Conservation (phyloP, 1,284 basidiomycete species). For the Coniferiporia sulphurascens region DNA sequence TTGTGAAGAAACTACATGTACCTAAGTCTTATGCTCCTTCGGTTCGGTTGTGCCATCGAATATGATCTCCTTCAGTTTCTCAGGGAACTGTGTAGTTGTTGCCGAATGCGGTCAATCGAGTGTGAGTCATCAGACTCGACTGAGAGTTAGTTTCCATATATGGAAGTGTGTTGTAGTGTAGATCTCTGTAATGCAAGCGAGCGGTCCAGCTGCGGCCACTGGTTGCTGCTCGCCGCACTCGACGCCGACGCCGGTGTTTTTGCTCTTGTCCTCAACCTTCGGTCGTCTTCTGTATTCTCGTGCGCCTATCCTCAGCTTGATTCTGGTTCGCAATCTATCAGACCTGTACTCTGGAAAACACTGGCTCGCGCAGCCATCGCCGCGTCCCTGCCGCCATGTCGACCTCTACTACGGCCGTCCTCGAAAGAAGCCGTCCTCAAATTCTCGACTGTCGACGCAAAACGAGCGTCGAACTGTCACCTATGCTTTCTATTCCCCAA, state of each 20-base stretch:
- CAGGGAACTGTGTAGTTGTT: not conserved
- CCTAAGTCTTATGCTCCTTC: constrained; percentile 18
- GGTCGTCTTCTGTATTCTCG: not conserved
- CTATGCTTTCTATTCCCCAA: not conserved
- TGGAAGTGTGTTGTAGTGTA: no score
- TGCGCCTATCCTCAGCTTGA: not conserved
- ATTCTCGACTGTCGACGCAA: not conserved
- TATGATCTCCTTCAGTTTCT: constrained; percentile 13
- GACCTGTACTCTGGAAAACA: not conserved
- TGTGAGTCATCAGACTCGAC: no score
- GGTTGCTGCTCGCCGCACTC: not conserved
- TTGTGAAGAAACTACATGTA: constrained; percentile 18
- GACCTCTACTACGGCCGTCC: constrained; percentile 2
- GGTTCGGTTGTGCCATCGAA: constrained; percentile 16
- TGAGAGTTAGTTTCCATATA: no score
- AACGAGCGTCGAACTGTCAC: not conserved
- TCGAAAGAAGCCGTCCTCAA: constrained; percentile 3
- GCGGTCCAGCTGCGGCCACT: not conserved
- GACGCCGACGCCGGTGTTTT: no score
- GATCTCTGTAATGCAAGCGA: no score
- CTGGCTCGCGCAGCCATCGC: not conserved
- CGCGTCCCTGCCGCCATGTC: not conserved
- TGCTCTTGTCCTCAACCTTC: no score
- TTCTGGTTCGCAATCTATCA: not conserved
- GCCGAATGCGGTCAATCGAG: not conserved